These are phyloP conservation scores for Solanum clarkiae DNA, from an alignment of 257 asterid species.

Conservation along the genomic window DNA sequence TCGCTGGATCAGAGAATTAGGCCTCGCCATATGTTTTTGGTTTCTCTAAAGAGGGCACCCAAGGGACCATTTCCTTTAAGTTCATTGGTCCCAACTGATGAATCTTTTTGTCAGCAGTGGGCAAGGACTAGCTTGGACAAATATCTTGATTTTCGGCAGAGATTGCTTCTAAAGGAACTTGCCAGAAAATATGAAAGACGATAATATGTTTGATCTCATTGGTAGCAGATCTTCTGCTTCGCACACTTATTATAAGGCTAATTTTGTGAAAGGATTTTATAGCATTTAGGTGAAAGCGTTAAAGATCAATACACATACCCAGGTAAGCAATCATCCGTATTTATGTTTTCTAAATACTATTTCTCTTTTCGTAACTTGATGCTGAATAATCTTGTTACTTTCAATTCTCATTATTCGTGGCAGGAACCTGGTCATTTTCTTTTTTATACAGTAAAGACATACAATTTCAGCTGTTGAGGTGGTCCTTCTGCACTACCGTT, in stretches of 20 bases:
- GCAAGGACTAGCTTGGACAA: conserved; percentile 83
- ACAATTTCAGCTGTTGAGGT: background rate
- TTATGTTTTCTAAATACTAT: background rate
- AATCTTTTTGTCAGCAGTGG: conserved; percentile 89
- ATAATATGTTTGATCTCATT: conserved; percentile 7
- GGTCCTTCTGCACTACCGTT: background rate
- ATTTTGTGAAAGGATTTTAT: background rate
- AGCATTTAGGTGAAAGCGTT: background rate
- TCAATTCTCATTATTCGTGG: background rate
- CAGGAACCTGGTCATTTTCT: background rate
- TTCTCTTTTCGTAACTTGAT: background rate
- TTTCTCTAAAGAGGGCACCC: conserved; percentile 79
- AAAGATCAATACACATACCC: background rate
- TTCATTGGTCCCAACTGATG: conserved; percentile 86
- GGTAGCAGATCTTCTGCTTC: background rate
- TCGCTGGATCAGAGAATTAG: conserved; percentile 92
- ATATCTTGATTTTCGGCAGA: conserved; percentile 82
- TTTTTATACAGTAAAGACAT: background rate
- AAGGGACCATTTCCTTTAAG: conserved; percentile 92
- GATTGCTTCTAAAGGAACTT: conserved; percentile 64
- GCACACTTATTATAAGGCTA: background rate
- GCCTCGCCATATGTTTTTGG: conserved; percentile 87
- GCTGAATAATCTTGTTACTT: background rate
- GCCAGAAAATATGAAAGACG: conserved; percentile 69
- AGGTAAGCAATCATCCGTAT: background rate